Base-by-base conservation (phyloP, 1,284 basidiomycete genomes). In the Cryptococcus sp. region DNA sequence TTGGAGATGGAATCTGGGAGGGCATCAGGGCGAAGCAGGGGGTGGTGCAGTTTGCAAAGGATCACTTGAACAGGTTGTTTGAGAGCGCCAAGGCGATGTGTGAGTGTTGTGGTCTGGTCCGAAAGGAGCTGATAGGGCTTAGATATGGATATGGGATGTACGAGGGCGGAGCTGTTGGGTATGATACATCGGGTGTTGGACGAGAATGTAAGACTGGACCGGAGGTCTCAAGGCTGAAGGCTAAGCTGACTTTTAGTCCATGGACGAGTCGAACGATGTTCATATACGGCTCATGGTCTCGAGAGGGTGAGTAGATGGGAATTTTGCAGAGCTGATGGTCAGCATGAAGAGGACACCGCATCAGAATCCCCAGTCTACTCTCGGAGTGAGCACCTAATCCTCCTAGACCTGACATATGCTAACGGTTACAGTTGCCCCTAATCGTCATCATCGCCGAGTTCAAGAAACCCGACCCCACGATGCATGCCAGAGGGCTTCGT, bases 1-100 rank as follows among this genome's bases (percentile, higher is more conserved):
- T 47, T 4, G 46, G 46, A 6, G 46, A 47, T 31, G 37, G 37
- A 5, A 42, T 40, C 28, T 47, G 46, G 46, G 46, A 47, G 22
- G 46, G 46, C 9, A 47, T 47, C 22, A 23, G 37, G 9, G 18
- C 36, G 12, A 47, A 47, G 38, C 24, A 22, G 24, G 46, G 46
- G 9, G 46, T 47, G 18, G 28, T 47, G 16, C 46, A 47, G 38
- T 47, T 40, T 34, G 46, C 46, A 14, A 47, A 41, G 38, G 46
- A 47, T 26, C 46, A 47, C 31, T 5, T 47, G 39, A 47, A 47
- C 23, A 3, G 46, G 31, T 34, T 47, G 32, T 47, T 47, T 25
- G 46, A 47, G 39, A 47, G 46, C 46, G 36, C 46, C 21, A 46
- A 46, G 22, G 45, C 45, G 16, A 44, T 44, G 43, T 44, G 43